A percentile compares a stretch with the other conserved stretches of the same genome.
Evolutionary conservation across 1,284 basidiomycete species (phyloP).

Genomic region (Sanguinoderma infundibulare): DNA sequence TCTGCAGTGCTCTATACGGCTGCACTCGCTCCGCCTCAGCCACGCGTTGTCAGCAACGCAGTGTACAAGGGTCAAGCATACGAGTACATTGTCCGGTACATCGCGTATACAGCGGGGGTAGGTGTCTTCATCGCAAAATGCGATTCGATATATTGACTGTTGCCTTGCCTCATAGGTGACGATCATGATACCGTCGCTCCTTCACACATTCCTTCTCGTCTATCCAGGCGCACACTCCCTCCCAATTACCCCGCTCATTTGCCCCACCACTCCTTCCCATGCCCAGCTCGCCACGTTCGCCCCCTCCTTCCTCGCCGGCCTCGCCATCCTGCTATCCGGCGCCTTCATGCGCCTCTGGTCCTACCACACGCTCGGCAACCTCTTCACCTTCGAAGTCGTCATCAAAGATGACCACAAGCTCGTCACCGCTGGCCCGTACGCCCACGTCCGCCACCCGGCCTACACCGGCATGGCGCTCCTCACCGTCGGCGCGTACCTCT

Average conservation of each 20-base stretch:
- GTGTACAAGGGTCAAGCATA: no score
- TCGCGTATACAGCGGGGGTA: background rate
- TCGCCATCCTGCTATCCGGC: slow-evolving; percentile 17
- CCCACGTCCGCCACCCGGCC: slow-evolving; percentile 25
- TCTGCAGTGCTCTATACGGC: no score
- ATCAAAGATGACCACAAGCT: slow-evolving; percentile 24
- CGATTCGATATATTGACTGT: background rate
- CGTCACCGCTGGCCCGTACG: slow-evolving; percentile 26
- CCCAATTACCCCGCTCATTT: background rate
- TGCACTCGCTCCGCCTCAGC: no score
- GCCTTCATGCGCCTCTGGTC: slow-evolving; percentile 27
- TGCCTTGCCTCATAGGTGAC: background rate
- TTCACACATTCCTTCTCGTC: background rate
- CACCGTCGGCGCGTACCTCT: slow-evolving; percentile 24
- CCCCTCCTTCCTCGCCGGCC: slow-evolving; percentile 25
- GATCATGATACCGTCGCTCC: background rate
- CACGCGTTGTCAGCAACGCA: no score
- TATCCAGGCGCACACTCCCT: background rate
- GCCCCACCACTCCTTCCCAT: background rate
- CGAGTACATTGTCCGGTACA: background rate
- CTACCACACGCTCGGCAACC: slow-evolving; percentile 27
- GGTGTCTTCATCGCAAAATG: background rate
- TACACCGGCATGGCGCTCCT: slow-evolving; percentile 33
- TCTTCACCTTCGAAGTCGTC: slow-evolving; percentile 35
- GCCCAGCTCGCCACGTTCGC: slow-evolving; percentile 4